phyloP scores from a whole-genome alignment of 1,139 yeast species.

The Oligophagozyma castellii region DNA sequence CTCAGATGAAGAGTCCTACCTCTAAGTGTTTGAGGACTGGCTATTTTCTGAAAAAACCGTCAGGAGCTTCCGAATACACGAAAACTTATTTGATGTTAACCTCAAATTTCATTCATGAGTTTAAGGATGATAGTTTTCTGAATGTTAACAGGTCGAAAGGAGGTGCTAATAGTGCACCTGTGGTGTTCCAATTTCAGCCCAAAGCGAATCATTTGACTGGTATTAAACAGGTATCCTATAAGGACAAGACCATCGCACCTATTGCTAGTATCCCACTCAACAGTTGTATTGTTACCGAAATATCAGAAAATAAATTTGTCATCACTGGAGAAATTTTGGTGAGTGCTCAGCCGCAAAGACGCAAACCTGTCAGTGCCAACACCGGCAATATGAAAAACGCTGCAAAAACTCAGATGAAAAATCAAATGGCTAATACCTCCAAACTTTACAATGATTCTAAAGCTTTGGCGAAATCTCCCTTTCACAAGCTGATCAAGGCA shows the following conservation, averaged over 20 bases:
- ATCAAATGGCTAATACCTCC: not conserved
- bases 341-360: not conserved
- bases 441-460: conserved; percentile 6
- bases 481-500: conserved; percentile 6
- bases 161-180: conserved; percentile 8
- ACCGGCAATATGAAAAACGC: not conserved
- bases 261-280: conserved; percentile 30
- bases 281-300: conserved; percentile 27
- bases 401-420: conserved; percentile 1
- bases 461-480: conserved; percentile 6
- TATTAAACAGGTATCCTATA: conserved; percentile 6
- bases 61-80: conserved; percentile 42
- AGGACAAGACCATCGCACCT: conserved; percentile 20
- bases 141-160: conserved; percentile 2
- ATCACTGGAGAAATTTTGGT: conserved; percentile 16
- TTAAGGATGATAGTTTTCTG: conserved; percentile 44
- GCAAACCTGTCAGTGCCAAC: not conserved
- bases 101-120: conserved; percentile 59
- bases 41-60: conserved; percentile 43
- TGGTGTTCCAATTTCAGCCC: conserved; percentile 4
- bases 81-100: conserved; percentile 64
- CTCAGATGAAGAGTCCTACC: conserved; percentile 37
- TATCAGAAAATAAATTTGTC: conserved; percentile 23
- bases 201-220: conserved; percentile 4
- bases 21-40: conserved; percentile 42